A percentile compares a stretch with the other conserved stretches of the same genome.
These are phyloP conservation scores for Syzygium oleosum DNA, from an alignment of 345 rosid genomes.

Conservation along the genomic window DNA sequence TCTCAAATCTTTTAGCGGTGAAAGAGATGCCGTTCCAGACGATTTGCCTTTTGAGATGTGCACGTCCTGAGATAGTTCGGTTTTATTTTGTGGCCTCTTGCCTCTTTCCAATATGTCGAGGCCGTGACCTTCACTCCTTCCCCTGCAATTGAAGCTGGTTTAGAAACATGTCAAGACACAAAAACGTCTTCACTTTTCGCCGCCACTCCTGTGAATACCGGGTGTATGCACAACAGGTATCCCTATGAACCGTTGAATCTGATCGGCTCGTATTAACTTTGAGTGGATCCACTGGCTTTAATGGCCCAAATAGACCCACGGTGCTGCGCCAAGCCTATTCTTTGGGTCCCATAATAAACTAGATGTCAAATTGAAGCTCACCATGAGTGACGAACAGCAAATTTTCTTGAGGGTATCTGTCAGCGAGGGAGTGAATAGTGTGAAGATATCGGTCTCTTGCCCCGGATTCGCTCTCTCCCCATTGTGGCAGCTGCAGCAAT, in stretches of 20 bases:
- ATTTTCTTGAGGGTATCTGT: constrained; percentile 68
- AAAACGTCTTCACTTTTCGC: background rate
- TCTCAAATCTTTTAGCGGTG: constrained; percentile 37
- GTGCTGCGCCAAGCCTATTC: too few relatives aligned
- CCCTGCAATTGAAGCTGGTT: background rate
- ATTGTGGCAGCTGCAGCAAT: constrained; percentile 43
- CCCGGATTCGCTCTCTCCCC: constrained; percentile 40
- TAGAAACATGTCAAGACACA: background rate
- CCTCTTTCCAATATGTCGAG: background rate
- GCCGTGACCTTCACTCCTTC: background rate
- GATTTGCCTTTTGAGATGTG: background rate
- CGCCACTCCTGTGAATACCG: background rate
- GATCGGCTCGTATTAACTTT: too few relatives aligned
- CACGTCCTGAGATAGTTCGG: background rate
- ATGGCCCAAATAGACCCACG: too few relatives aligned
- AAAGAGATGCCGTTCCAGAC: constrained; percentile 7
- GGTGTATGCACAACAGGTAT: background rate
- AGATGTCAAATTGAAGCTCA: constrained; percentile 5
- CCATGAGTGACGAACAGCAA: constrained; percentile 84
- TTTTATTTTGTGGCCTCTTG: background rate
- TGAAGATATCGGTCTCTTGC: constrained; percentile 41
- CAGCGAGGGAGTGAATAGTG: constrained; percentile 45
- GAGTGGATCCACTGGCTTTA: too few relatives aligned
- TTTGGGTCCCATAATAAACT: background rate
- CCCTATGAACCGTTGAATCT: background rate